Conservation (phyloP, 2,329 filamentous ascomycete species). For the Salinomyces thailandicus region DNA sequence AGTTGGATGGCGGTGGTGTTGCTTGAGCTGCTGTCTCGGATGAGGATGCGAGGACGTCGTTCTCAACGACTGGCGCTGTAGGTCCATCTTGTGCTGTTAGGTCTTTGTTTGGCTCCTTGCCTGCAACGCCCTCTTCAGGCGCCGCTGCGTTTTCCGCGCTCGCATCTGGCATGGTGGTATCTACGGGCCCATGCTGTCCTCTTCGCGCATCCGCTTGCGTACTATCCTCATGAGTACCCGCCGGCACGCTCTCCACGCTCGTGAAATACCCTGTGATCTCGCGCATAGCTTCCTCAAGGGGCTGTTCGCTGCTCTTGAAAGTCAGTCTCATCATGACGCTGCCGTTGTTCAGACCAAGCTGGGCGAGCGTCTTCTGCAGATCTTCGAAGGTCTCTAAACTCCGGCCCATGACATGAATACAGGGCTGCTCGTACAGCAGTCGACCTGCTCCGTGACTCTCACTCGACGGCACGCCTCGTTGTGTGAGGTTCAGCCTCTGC, state of each 20-base stretch:
- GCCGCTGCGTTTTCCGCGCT: slow-evolving; percentile 14
- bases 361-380: slow-evolving; percentile 77
- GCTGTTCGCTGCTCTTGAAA: slow-evolving; percentile 65
- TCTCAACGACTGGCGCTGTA: slow-evolving; percentile 12
- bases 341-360: slow-evolving; percentile 78
- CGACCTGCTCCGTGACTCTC: slow-evolving; percentile 55
- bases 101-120: slow-evolving; percentile 18
- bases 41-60: slow-evolving; percentile 22
- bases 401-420: slow-evolving; percentile 71
- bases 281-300: slow-evolving; percentile 73
- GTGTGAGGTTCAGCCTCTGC: slow-evolving; percentile 65
- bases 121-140: slow-evolving; percentile 13
- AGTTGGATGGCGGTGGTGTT: slow-evolving; percentile 7
- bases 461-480: slow-evolving; percentile 60
- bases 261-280: slow-evolving; percentile 71
- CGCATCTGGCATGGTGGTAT: slow-evolving; percentile 15
- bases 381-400: slow-evolving; percentile 68
- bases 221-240: slow-evolving; percentile 8
- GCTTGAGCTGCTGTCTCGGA: slow-evolving; percentile 13
- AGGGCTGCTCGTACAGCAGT: slow-evolving; percentile 78
- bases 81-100: slow-evolving; percentile 15
- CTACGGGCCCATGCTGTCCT: slow-evolving; percentile 17
- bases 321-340: slow-evolving; percentile 67
- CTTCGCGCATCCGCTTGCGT: slow-evolving; percentile 16
- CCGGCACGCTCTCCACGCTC: slow-evolving; percentile 24